phyloP scores from a whole-genome alignment of 1,139 yeast genomes.

The Blastobotrys petasosporus region DNA sequence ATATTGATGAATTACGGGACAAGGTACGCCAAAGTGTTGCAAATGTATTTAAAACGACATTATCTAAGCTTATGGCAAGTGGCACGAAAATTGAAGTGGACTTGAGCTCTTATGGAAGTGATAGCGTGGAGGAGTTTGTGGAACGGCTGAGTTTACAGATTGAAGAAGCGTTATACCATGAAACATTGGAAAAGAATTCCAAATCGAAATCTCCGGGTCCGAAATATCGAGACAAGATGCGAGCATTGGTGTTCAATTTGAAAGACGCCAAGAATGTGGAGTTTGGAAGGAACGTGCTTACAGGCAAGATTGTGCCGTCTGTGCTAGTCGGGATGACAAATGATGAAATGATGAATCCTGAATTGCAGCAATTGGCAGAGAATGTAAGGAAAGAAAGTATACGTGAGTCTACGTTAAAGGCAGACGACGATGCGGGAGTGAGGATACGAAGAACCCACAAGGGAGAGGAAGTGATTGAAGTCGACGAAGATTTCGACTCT shows the following conservation, averaged over 20 bases:
- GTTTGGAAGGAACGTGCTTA: conserved; percentile 43
- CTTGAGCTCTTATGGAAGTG: conserved; percentile 29
- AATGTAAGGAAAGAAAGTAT: conserved; percentile 65
- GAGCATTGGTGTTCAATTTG: conserved; percentile 50
- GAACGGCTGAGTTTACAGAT: conserved; percentile 37
- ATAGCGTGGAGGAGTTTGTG: conserved; percentile 39
- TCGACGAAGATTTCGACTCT: too few relatives aligned
- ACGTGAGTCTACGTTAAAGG: conserved; percentile 56
- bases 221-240: conserved; percentile 48
- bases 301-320: conserved; percentile 43
- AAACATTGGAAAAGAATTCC: conserved; percentile 7
- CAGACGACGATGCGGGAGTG: conserved; percentile 42
- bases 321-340: conserved; percentile 54
- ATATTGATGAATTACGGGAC: conserved; percentile 19
- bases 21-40: conserved; percentile 39
- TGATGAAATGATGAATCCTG: conserved; percentile 67
- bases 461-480: conserved; percentile 73
- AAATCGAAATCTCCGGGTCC: conserved; percentile 30
- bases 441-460: conserved; percentile 73
- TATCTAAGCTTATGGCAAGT: conserved; percentile 40
- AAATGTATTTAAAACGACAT: conserved; percentile 35
- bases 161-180: conserved; percentile 38
- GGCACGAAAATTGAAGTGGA: conserved; percentile 33
- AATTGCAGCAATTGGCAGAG: conserved; percentile 62
- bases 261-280: conserved; percentile 47